These are phyloP conservation scores for Globisporangium apiculatum DNA, from an alignment of 352 stramenopile genomes.

Conservation along the genomic window DNA sequence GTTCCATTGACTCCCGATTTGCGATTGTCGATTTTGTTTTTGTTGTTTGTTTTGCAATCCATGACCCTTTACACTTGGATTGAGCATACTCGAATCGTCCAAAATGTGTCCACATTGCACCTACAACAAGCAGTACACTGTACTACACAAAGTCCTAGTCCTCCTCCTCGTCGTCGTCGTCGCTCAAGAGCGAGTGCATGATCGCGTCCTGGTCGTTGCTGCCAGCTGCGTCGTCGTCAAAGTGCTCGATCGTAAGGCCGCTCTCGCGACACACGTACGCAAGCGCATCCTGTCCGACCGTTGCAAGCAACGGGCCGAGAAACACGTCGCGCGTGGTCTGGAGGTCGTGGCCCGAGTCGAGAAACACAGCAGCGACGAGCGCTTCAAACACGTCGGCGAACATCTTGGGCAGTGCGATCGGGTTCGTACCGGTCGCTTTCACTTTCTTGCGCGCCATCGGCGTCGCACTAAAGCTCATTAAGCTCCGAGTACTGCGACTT, in stretches of 20 bases:
- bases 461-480: slow-evolving; percentile 3
- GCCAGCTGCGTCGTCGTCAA: slow-evolving; percentile 6
- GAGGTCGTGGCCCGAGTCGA: slow-evolving; percentile 70
- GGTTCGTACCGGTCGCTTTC: slow-evolving; percentile 22
- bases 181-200: slow-evolving; percentile 18
- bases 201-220: slow-evolving; percentile 16
- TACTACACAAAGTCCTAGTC: background rate
- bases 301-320: slow-evolving; percentile 64
- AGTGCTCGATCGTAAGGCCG: slow-evolving; percentile 32
- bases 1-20: no score
- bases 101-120: no score
- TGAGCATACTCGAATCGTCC: no score
- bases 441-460: slow-evolving; percentile 8
- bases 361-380: slow-evolving; percentile 79
- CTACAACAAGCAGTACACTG: background rate
- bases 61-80: no score
- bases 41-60: no score
- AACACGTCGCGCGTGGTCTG: slow-evolving; percentile 76
- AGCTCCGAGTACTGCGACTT: background rate
- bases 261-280: slow-evolving; percentile 72
- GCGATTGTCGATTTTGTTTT: no score
- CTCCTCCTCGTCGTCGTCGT: slow-evolving; percentile 6
- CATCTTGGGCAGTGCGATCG: slow-evolving; percentile 68
- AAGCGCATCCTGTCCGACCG: slow-evolving; percentile 62
- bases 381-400: slow-evolving; percentile 87